A percentile compares a stretch with the other conserved stretches of the same genome.
Evolutionary conservation across 2,329 filamentous ascomycete genomes (phyloP).

Genomic region (Aspergillus calidoustus): DNA sequence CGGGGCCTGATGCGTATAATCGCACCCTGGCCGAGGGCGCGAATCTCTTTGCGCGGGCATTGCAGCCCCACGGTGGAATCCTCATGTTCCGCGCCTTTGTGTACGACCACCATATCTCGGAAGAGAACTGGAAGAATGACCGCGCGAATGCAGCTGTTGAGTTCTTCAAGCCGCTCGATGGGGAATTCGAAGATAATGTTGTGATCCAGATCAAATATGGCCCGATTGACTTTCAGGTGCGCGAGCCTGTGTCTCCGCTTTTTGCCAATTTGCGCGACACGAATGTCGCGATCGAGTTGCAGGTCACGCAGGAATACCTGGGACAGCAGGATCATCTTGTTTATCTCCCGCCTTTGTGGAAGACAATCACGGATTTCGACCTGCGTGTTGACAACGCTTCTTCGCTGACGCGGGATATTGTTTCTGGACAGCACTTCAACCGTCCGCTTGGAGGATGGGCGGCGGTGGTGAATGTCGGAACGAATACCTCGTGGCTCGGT

Average conservation of each 20-base stretch:
- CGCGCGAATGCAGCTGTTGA: conserved; percentile 72
- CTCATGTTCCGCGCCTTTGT: conserved; percentile 76
- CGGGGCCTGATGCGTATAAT: conserved; percentile 71
- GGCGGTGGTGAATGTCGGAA: conserved; percentile 71
- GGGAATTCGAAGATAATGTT: conserved; percentile 70
- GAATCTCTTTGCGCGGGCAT: conserved; percentile 67
- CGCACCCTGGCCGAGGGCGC: conserved; percentile 70
- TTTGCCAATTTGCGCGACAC: conserved; percentile 59
- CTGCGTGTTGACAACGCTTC: conserved; percentile 62
- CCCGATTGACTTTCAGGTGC: conserved; percentile 74
- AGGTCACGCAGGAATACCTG: conserved; percentile 72
- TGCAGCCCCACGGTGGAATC: conserved; percentile 63
- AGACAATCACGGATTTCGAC: conserved; percentile 69
- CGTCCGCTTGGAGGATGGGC: conserved; percentile 65
- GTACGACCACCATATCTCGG: conserved; percentile 63
- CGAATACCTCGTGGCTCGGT: conserved; percentile 69
- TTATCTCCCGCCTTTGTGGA: conserved; percentile 71
- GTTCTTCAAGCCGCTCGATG: conserved; percentile 68
- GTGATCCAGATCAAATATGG: conserved; percentile 76
- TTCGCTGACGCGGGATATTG: conserved; percentile 63
- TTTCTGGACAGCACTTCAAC: conserved; percentile 64
- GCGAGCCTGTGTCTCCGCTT: conserved; percentile 68
- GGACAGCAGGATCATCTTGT: conserved; percentile 72
- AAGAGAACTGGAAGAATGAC: conserved; percentile 67
- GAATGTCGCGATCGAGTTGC: conserved; percentile 64